Evolutionary conservation across 1,284 basidiomycete genomes (phyloP).

Genomic region (Veloboletus limbatus): DNA sequence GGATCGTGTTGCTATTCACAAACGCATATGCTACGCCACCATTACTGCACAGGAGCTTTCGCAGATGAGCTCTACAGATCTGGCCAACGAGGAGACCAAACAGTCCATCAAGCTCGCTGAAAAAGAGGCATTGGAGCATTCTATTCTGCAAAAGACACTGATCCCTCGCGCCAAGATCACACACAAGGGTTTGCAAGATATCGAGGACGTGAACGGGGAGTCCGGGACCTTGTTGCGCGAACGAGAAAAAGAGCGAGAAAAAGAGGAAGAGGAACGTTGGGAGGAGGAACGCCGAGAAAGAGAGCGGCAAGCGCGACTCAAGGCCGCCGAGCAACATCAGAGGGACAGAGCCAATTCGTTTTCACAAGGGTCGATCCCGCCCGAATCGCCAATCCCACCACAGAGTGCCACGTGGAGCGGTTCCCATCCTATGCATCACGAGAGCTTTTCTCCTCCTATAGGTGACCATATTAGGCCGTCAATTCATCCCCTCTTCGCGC

Average conservation of each 20-base stretch:
- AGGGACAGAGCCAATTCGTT: constrained; percentile 46
- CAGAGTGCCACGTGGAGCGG: constrained; percentile 54
- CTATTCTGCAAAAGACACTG: constrained; percentile 69
- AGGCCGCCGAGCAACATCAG: constrained; percentile 43
- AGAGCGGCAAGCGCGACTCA: constrained; percentile 57
- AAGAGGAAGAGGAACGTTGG: constrained; percentile 57
- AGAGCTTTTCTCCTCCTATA: constrained; percentile 26
- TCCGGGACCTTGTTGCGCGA: constrained; percentile 50
- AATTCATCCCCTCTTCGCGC: constrained; percentile 40
- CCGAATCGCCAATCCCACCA: constrained; percentile 57
- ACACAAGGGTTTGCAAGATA: constrained; percentile 85
- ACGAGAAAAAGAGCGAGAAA: constrained; percentile 49
- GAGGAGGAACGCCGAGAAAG: constrained; percentile 54
- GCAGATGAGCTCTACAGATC: constrained; percentile 79
- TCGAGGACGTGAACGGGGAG: constrained; percentile 71
- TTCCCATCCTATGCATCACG: constrained; percentile 43
- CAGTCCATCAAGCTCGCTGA: constrained; percentile 77
- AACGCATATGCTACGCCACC: constrained; percentile 63
- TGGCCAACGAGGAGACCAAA: constrained; percentile 80
- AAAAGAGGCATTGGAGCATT: constrained; percentile 76
- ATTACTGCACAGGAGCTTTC: constrained; percentile 71
- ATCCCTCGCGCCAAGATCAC: constrained; percentile 83
- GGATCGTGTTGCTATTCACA: constrained; percentile 72
- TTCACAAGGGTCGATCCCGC: constrained; percentile 50
- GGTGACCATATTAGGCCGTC: constrained; percentile 31